Evolutionary conservation across 78 protist species (phyloP).

Genomic region (Dictyostelium purpureum): DNA sequence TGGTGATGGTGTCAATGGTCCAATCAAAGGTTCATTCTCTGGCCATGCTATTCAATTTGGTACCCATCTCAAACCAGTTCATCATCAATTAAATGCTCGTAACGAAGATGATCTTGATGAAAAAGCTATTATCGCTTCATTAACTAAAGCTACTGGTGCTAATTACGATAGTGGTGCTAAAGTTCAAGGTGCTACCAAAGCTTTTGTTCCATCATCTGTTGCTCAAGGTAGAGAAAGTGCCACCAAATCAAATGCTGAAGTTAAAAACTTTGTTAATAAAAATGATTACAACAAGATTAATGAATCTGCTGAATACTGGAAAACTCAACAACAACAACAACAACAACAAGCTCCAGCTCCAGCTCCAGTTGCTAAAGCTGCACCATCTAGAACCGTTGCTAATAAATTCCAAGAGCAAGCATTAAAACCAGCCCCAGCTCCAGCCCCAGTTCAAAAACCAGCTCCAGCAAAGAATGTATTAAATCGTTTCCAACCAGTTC

Average conservation of each 20-base stretch:
- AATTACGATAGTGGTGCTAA: constrained; percentile 78
- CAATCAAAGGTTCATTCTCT: constrained; percentile 66
- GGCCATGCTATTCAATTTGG: constrained; percentile 53
- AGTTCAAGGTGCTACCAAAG: constrained; percentile 49
- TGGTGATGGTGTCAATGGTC: constrained; percentile 84
- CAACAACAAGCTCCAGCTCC: constrained; percentile 11
- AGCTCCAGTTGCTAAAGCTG: not conserved
- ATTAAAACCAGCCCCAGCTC: not conserved
- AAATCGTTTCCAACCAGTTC: constrained; percentile 16
- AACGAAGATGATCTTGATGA: constrained; percentile 78
- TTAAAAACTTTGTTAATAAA: constrained; percentile 61
- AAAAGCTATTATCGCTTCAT: constrained; percentile 28
- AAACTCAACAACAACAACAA: constrained; percentile 25
- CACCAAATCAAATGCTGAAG: constrained; percentile 50
- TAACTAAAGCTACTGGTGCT: constrained; percentile 80
- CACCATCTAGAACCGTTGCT: constrained; percentile 48
- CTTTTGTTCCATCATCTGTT: constrained; percentile 58
- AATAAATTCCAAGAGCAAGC: constrained; percentile 44
- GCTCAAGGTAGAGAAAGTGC: constrained; percentile 65
- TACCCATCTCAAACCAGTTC: constrained; percentile 46
- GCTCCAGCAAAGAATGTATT: constrained; percentile 36
- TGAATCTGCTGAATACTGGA: constrained; percentile 65
- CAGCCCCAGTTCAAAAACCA: constrained; percentile 42
- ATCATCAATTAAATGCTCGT: constrained; percentile 80
- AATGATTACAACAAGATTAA: constrained; percentile 63